These are phyloP conservation scores for Camelina hispida DNA, from an alignment of 345 rosid genomes.

Conservation along the genomic window DNA sequence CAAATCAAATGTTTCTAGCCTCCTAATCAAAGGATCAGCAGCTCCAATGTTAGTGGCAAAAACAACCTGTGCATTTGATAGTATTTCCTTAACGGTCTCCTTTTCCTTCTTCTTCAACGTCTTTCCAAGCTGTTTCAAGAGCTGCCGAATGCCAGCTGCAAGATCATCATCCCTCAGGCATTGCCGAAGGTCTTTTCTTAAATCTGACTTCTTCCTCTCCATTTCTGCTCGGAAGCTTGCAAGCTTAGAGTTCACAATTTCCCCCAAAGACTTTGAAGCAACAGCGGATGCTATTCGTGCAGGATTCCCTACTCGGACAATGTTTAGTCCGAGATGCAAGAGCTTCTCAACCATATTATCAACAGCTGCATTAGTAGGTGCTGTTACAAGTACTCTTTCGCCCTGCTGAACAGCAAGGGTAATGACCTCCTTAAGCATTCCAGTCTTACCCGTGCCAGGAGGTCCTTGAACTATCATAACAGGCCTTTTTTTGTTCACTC, in stretches of 20 bases:
- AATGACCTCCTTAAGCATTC: slow-evolving; percentile 82
- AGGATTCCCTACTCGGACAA: slow-evolving; percentile 95
- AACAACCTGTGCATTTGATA: slow-evolving; percentile 87
- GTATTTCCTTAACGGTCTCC: slow-evolving; percentile 79
- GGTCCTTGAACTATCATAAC: slow-evolving; percentile 88
- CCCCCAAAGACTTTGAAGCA: slow-evolving; percentile 84
- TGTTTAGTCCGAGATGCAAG: slow-evolving; percentile 62
- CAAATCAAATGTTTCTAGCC: slow-evolving; percentile 78
- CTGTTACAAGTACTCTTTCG: slow-evolving; percentile 92
- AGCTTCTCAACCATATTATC: slow-evolving; percentile 98
- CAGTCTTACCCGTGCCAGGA: slow-evolving; percentile 97
- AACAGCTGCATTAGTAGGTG: slow-evolving; percentile 96
- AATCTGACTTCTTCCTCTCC: slow-evolving; percentile 89
- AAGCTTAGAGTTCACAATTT: slow-evolving; percentile 79
- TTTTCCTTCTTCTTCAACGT: slow-evolving; percentile 87
- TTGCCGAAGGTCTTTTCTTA: slow-evolving; percentile 76
- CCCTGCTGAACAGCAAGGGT: slow-evolving; percentile 79
- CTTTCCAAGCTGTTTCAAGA: slow-evolving; percentile 88
- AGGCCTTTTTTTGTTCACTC: slow-evolving; percentile 83
- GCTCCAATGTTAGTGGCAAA: slow-evolving; percentile 94
- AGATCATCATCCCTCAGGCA: slow-evolving; percentile 91
- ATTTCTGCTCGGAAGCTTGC: slow-evolving; percentile 63
- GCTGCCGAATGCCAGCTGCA: slow-evolving; percentile 97
- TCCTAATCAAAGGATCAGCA: slow-evolving; percentile 87
- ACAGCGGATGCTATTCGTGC: slow-evolving; percentile 89